phyloP scores from a whole-genome alignment of 2,329 filamentous ascomycete species.

The Elsinoe perseae region DNA sequence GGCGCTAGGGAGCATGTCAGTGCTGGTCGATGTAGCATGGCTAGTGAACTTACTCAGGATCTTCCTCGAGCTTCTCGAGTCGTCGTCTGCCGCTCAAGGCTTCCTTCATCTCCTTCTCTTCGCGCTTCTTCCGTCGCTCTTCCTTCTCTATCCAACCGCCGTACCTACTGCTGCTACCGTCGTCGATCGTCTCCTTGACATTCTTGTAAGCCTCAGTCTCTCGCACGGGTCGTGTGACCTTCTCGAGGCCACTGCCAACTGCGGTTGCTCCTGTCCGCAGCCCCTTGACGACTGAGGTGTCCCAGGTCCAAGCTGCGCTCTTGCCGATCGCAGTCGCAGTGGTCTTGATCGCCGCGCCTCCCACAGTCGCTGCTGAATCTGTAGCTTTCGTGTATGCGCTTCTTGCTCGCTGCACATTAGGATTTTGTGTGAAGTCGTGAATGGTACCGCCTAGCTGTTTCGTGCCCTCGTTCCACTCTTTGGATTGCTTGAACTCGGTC shows the following conservation, averaged over 20 bases:
- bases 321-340: constrained; percentile 84
- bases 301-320: constrained; percentile 93
- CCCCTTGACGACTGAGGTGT: constrained; percentile 86
- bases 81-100: constrained; percentile 37
- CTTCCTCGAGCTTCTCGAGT: constrained; percentile 61
- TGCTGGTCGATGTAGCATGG: not conserved
- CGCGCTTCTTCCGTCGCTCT: constrained; percentile 73
- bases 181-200: constrained; percentile 92
- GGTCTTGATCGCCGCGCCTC: constrained; percentile 70
- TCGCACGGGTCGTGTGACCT: constrained; percentile 86
- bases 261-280: constrained; percentile 77
- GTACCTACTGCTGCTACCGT: constrained; percentile 91
- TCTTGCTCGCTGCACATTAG: constrained; percentile 76
- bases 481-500: constrained; percentile 88
- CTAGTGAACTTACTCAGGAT: constrained; percentile 65
- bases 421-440: constrained; percentile 87
- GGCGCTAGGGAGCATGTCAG: constrained; percentile 53
- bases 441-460: constrained; percentile 86
- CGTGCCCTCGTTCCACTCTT: constrained; percentile 98
- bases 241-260: constrained; percentile 81
- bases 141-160: constrained; percentile 97
- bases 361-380: constrained; percentile 70
- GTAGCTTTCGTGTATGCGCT: constrained; percentile 83
- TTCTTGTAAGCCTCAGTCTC: constrained; percentile 90
- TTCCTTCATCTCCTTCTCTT: constrained; percentile 60